These are phyloP conservation scores for Pyricularia grisea DNA, from an alignment of 2,329 filamentous ascomycete species.

Conservation along the genomic window DNA sequence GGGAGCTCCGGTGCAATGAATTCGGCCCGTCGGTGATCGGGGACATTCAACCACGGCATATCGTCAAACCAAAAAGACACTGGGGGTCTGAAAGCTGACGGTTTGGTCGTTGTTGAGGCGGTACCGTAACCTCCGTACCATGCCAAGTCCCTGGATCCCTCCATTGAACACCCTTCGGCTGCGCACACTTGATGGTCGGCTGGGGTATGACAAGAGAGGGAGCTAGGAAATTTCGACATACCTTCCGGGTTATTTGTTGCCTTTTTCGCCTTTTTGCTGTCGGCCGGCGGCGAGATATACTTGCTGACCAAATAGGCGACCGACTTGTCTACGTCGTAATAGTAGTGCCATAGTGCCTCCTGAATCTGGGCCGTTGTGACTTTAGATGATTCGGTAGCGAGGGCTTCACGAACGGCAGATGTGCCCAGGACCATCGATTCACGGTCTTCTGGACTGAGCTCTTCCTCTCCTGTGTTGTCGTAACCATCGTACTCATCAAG, in stretches of 20 bases:
- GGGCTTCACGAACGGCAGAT: slow-evolving; percentile 51
- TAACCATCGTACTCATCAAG: slow-evolving; percentile 39
- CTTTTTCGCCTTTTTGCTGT: not conserved
- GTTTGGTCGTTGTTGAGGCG: not conserved
- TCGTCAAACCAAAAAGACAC: slow-evolving; percentile 60
- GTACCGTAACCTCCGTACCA: not conserved
- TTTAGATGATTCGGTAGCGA: slow-evolving; percentile 51
- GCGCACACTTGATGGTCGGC: not conserved
- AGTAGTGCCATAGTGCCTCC: slow-evolving; percentile 91
- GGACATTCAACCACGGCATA: slow-evolving; percentile 75
- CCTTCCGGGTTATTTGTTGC: not conserved
- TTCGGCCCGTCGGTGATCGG: slow-evolving; percentile 53
- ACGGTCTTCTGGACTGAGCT: slow-evolving; percentile 38
- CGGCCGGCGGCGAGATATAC: slow-evolving; percentile 32
- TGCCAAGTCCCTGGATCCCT: not conserved
- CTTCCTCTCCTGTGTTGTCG: slow-evolving; percentile 32
- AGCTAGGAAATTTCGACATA: not conserved
- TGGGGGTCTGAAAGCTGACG: not conserved
- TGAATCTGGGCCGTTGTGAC: slow-evolving; percentile 62
- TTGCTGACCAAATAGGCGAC: slow-evolving; percentile 70
- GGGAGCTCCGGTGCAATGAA: slow-evolving; percentile 49
- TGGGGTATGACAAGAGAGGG: not conserved
- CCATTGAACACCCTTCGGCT: not conserved
- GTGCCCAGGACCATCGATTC: slow-evolving; percentile 54
- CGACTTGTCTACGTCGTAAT: slow-evolving; percentile 82